Base-by-base conservation (phyloP, 208 protist genomes). In the Leishmania guyanensis region DNA sequence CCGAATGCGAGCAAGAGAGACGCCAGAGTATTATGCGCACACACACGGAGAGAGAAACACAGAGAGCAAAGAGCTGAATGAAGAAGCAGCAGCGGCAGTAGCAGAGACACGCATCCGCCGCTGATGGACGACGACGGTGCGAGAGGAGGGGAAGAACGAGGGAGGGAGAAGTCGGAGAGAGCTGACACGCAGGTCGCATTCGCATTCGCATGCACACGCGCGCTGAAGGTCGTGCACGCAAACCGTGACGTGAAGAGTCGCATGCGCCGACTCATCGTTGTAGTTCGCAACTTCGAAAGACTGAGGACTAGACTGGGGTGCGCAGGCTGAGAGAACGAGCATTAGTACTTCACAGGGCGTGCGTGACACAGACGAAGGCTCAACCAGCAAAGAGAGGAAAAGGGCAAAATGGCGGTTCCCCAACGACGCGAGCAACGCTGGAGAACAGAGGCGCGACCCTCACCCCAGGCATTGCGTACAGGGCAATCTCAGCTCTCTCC, bases 31-130 rank as follows among this genome's bases (percentile, higher is more conserved):
- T 33, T 17, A 54, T 12, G 46, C 16, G 22, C 20, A 6, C 26
- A 65, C 48, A 76, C 60, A 72, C 36, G 72, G 36, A 64, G 65
- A 74, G 22, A 69, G n/a, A 69, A 12, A 69, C 64, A 20, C 64
- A 43, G 29, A 29, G 22, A 39, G 29, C 29, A 66, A 36, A n/a
- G 62, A 16, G 0, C 29, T 68, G 22, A 6, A 36, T 36, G 20
- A 54, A 70, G 36, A 16, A 43, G 20, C 70, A 56, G 70, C 48
- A 20, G 46, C 46, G 51, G 20, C 26, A 50, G 70, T n/a, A n/a
- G 65, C 65, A 70, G 14, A 70, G 65, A 17, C 14, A n/a, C 39
- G 29, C 14, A 68, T 68, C 29, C 62, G 5, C 62, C 14, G 58
- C 58, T 64, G 58, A 64, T 64, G 58, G 58, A 12, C 58, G 29